Evolutionary conservation across 305 asterid genomes (phyloP).

Genomic region (Plantago coronopus): DNA sequence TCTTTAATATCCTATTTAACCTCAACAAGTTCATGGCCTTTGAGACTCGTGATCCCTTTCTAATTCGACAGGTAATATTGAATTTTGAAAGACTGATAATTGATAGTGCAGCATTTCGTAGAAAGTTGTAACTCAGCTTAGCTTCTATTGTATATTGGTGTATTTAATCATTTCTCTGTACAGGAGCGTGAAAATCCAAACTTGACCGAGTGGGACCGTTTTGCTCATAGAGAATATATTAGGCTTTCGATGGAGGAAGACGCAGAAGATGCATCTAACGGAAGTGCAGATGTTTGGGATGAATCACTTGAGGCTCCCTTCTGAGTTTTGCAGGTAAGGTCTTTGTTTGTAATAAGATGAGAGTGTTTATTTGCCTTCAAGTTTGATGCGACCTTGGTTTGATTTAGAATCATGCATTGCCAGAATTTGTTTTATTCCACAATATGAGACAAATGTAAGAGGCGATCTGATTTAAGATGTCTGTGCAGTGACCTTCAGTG

Average conservation of each 20-base stretch:
- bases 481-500: too few relatives aligned
- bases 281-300: constrained; percentile 99
- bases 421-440: background rate
- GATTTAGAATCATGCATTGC: background rate
- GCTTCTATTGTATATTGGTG: background rate
- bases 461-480: too few relatives aligned
- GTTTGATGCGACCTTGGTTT: constrained; percentile 14
- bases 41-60: constrained; percentile 97
- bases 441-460: too few relatives aligned
- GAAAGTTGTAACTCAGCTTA: too few relatives aligned
- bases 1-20: constrained; percentile 89
- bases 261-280: constrained; percentile 98
- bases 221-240: constrained; percentile 97
- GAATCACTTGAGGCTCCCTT: constrained; percentile 97
- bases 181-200: constrained; percentile 99
- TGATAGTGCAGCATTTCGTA: too few relatives aligned
- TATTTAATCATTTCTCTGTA: background rate
- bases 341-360: constrained; percentile 7
- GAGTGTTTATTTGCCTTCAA: constrained; percentile 8
- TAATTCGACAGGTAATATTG: constrained; percentile 84
- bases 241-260: constrained; percentile 99
- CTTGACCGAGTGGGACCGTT: constrained; percentile 99
- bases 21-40: constrained; percentile 99
- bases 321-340: constrained; percentile 58
- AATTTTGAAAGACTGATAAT: too few relatives aligned